phyloP scores from a whole-genome alignment of 2,329 filamentous ascomycete genomes.

The Neofusicoccum cordaticola region DNA sequence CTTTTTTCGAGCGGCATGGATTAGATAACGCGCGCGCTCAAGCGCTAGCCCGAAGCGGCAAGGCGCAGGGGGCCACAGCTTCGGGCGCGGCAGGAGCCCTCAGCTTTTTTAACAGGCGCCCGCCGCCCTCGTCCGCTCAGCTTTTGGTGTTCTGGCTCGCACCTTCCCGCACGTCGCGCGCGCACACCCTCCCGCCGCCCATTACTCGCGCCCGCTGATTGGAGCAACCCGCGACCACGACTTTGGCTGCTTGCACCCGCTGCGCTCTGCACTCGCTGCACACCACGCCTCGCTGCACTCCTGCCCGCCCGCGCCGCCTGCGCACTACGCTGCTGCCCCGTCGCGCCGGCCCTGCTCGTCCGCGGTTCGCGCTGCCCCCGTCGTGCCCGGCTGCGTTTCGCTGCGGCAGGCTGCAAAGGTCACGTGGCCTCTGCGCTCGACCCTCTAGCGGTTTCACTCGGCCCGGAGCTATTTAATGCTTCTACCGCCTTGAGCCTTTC shows the following conservation, averaged over 20 bases:
- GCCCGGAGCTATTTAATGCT: slow-evolving; percentile 17
- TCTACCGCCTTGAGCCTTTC: slow-evolving; percentile 14
- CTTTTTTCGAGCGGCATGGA: slow-evolving; percentile 16
- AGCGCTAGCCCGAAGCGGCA: not conserved
- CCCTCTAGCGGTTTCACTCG: slow-evolving; percentile 16
- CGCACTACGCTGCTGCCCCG: not conserved
- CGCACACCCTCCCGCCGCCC: slow-evolving; percentile 12
- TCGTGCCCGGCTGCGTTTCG: not conserved
- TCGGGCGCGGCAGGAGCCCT: slow-evolving; percentile 13
- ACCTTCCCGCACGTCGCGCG: slow-evolving; percentile 13
- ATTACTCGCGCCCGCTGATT: slow-evolving; percentile 13
- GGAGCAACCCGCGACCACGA: not conserved
- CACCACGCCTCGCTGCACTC: not conserved
- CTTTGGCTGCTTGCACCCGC: not conserved
- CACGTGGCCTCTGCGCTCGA: slow-evolving; percentile 5
- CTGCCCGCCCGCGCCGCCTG: not conserved
- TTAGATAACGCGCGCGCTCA: slow-evolving; percentile 10
- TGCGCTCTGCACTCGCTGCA: not conserved
- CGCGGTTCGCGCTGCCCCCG: slow-evolving; percentile 1
- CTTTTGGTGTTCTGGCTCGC: slow-evolving; percentile 16
- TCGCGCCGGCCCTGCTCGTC: not conserved
- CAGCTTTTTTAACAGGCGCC: slow-evolving; percentile 11
- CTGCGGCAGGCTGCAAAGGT: not conserved
- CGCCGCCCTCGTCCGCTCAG: not conserved
- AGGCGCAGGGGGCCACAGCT: slow-evolving; percentile 8